These are phyloP conservation scores for Didymella keratinophila DNA, from an alignment of 2,329 filamentous ascomycete species.

Conservation along the genomic window DNA sequence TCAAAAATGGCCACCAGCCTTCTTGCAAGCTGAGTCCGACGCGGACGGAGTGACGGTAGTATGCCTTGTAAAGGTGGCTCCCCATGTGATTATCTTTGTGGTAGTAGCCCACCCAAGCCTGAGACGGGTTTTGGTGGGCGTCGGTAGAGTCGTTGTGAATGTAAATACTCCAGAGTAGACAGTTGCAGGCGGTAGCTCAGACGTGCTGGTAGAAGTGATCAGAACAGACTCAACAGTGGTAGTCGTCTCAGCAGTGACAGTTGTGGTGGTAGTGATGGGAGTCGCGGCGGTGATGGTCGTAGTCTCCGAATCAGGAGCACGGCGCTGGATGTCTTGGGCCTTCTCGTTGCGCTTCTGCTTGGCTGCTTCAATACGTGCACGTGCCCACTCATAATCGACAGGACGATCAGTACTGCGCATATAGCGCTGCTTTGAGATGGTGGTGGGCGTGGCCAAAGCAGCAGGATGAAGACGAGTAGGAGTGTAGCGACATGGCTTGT, in stretches of 20 bases:
- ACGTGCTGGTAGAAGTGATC: conserved; percentile 33
- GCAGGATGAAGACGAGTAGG: conserved; percentile 47
- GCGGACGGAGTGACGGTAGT: conserved; percentile 49
- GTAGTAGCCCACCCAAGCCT: conserved; percentile 34
- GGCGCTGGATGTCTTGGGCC: conserved; percentile 39
- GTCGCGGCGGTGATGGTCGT: conserved; percentile 43
- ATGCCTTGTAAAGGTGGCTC: conserved; percentile 44
- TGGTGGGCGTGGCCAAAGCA: conserved; percentile 41
- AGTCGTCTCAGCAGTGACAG: conserved; percentile 35
- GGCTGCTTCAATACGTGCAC: conserved; percentile 46
- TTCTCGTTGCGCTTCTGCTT: conserved; percentile 39
- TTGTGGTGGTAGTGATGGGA: conserved; percentile 44
- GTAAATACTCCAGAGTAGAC: conserved; percentile 47
- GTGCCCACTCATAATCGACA: conserved; percentile 46
- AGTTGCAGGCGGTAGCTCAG: conserved; percentile 47
- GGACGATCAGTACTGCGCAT: conserved; percentile 39
- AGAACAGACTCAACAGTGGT: conserved; percentile 43
- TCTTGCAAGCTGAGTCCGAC: conserved; percentile 46
- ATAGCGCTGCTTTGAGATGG: conserved; percentile 33
- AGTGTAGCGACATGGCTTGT: conserved; percentile 48
- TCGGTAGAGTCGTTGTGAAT: conserved; percentile 46
- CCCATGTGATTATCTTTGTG: conserved; percentile 47
- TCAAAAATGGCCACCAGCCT: conserved; percentile 43
- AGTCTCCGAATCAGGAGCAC: conserved; percentile 48
- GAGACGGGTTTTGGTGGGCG: conserved; percentile 44